These are phyloP conservation scores for Trametes cubensis DNA, from an alignment of 768 basidiomycete genomes.

Conservation along the genomic window DNA sequence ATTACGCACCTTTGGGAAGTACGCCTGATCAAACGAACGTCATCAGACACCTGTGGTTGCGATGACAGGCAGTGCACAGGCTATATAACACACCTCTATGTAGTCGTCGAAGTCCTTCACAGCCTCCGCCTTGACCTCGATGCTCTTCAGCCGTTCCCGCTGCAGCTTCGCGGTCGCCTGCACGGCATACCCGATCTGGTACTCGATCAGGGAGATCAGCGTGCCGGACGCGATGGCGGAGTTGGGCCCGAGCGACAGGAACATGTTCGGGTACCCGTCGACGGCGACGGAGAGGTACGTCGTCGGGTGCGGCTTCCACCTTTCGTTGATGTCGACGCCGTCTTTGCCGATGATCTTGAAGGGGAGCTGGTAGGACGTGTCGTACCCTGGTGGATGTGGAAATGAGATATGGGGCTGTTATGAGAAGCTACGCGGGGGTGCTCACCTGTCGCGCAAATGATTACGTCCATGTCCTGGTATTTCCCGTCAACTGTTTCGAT, in stretches of 20 bases:
- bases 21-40: constrained; percentile 39
- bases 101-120: constrained; percentile 65
- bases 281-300: constrained; percentile 62
- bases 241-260: constrained; percentile 60
- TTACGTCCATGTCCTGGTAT: constrained; percentile 56
- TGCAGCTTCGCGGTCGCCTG: constrained; percentile 60
- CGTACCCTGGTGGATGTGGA: constrained; percentile 44
- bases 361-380: constrained; percentile 49
- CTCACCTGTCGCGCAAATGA: constrained; percentile 65
- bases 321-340: constrained; percentile 53
- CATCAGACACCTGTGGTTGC: no score
- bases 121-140: constrained; percentile 60
- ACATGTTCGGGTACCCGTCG: constrained; percentile 73
- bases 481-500: constrained; percentile 60
- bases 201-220: constrained; percentile 55
- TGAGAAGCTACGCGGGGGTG: background rate
- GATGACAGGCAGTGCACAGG: no score
- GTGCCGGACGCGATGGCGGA: constrained; percentile 56
- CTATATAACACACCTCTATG: constrained; percentile 59
- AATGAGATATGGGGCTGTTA: no score
- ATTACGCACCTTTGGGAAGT: constrained; percentile 46
- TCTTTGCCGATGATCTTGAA: constrained; percentile 58
- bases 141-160: constrained; percentile 61
- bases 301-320: constrained; percentile 55
- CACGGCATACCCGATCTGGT: constrained; percentile 59